phyloP scores from a whole-genome alignment of 1,139 yeast species.

The Candida tetrigidarum region DNA sequence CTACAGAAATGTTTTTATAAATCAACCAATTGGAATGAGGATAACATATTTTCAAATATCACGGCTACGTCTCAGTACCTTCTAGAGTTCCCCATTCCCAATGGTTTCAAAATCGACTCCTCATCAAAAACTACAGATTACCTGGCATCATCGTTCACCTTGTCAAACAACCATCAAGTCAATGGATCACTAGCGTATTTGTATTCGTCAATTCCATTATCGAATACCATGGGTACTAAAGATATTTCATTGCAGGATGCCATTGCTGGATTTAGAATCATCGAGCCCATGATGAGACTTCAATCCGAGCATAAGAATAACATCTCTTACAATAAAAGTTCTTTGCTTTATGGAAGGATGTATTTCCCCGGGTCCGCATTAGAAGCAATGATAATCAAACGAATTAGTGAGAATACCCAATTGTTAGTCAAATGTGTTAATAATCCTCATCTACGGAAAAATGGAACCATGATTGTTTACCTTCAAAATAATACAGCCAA shows the following conservation, averaged over 20 bases:
- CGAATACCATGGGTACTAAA: constrained; percentile 54
- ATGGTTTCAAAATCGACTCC: constrained; percentile 66
- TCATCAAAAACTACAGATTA: constrained; percentile 73
- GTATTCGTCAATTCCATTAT: constrained; percentile 66
- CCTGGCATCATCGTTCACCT: constrained; percentile 76
- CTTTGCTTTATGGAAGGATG: constrained; percentile 71
- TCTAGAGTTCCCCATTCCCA: constrained; percentile 76
- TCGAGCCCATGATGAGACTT: constrained; percentile 44
- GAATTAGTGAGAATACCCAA: constrained; percentile 64
- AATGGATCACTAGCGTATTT: constrained; percentile 87
- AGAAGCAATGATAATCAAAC: constrained; percentile 84
- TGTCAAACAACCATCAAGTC: constrained; percentile 68
- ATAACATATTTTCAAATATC: constrained; percentile 74
- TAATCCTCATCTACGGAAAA: constrained; percentile 60
- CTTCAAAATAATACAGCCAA: constrained; percentile 70
- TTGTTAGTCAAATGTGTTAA: constrained; percentile 75
- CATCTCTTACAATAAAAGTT: constrained; percentile 16
- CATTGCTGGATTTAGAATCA: constrained; percentile 73
- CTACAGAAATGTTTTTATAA: constrained; percentile 71
- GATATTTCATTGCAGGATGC: constrained; percentile 69
- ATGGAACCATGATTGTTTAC: constrained; percentile 68
- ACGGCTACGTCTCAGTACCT: constrained; percentile 71
- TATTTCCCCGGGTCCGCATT: constrained; percentile 86
- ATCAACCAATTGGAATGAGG: constrained; percentile 76
- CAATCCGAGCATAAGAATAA: constrained; percentile 1